These are phyloP conservation scores for Podila clonocystis DNA, from an alignment of 192 early-diverging fungal species.

Conservation along the genomic window DNA sequence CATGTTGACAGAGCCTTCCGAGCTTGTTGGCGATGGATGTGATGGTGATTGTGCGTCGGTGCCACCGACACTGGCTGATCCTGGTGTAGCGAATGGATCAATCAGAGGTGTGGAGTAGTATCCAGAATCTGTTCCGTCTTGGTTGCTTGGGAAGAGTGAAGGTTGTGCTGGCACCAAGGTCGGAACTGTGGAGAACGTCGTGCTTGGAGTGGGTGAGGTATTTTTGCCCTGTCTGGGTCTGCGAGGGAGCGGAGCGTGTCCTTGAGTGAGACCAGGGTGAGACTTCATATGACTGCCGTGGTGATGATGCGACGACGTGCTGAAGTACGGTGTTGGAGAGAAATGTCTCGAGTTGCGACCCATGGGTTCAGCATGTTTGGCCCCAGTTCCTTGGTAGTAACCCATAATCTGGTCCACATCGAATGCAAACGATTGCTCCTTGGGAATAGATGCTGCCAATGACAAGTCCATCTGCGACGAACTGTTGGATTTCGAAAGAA, in stretches of 20 bases:
- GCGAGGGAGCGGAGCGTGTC: slow-evolving; percentile 35
- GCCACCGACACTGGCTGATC: slow-evolving; percentile 14
- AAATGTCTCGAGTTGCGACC: slow-evolving; percentile 46
- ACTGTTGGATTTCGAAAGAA: not conserved
- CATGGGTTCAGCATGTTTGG: slow-evolving; percentile 14
- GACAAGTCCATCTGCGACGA: slow-evolving; percentile 13
- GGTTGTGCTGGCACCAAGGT: not conserved
- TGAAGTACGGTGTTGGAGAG: slow-evolving; percentile 46
- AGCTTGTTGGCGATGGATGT: not conserved
- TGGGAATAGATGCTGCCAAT: slow-evolving; percentile 13
- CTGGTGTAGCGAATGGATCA: slow-evolving; percentile 27
- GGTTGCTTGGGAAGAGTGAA: slow-evolving; percentile 4
- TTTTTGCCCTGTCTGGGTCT: slow-evolving; percentile 38
- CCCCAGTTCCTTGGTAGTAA: slow-evolving; percentile 23
- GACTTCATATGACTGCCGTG: slow-evolving; percentile 13
- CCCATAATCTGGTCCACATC: slow-evolving; percentile 45
- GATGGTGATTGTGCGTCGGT: slow-evolving; percentile 2
- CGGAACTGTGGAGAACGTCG: not conserved
- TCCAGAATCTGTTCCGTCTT: not conserved
- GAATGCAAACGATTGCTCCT: slow-evolving; percentile 40
- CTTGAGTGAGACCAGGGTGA: slow-evolving; percentile 38
- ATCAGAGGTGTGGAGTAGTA: not conserved
- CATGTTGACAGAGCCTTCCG: not conserved
- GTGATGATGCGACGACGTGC: slow-evolving; percentile 12
- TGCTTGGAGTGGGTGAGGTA: slow-evolving; percentile 20